phyloP scores from a whole-genome alignment of 2,329 filamentous ascomycete species.

The Catunica adiposa region DNA sequence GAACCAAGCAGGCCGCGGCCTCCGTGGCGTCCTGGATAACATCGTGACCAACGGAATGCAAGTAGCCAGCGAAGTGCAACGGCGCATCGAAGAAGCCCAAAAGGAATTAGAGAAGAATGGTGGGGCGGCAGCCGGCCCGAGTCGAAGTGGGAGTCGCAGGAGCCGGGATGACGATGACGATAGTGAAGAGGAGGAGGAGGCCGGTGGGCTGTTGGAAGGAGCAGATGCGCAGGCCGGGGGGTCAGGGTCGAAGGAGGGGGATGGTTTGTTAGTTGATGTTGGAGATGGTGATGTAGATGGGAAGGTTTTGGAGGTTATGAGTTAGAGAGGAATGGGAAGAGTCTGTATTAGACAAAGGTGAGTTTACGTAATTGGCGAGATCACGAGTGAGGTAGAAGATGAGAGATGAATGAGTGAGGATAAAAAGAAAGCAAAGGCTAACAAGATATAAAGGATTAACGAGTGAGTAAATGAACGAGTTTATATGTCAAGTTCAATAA shows the following conservation, averaged over 20 bases:
- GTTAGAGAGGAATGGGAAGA: not conserved
- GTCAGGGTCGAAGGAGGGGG: slow-evolving; percentile 17
- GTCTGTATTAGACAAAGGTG: not conserved
- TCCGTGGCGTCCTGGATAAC: slow-evolving; percentile 87
- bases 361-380: not conserved
- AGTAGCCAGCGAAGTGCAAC: slow-evolving; percentile 78
- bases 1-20: slow-evolving; percentile 46
- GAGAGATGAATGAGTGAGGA: too few relatives aligned
- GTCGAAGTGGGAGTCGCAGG: slow-evolving; percentile 14
- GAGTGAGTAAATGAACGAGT: not conserved
- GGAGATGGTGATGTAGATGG: not conserved
- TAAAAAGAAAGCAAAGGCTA: too few relatives aligned
- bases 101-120: slow-evolving; percentile 72
- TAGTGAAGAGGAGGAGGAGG: slow-evolving; percentile 46
- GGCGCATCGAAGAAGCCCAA: slow-evolving; percentile 91
- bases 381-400: not conserved
- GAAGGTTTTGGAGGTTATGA: slow-evolving; percentile 13
- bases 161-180: slow-evolving; percentile 33
- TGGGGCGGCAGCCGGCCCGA: slow-evolving; percentile 41
- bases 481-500: not conserved
- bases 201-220: slow-evolving; percentile 51
- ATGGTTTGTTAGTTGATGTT: slow-evolving; percentile 8
- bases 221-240: slow-evolving; percentile 53
- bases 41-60: slow-evolving; percentile 97
- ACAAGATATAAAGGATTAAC: not conserved